These are phyloP conservation scores for Hortaea werneckii DNA, from an alignment of 2,329 filamentous ascomycete species.

Conservation along the genomic window DNA sequence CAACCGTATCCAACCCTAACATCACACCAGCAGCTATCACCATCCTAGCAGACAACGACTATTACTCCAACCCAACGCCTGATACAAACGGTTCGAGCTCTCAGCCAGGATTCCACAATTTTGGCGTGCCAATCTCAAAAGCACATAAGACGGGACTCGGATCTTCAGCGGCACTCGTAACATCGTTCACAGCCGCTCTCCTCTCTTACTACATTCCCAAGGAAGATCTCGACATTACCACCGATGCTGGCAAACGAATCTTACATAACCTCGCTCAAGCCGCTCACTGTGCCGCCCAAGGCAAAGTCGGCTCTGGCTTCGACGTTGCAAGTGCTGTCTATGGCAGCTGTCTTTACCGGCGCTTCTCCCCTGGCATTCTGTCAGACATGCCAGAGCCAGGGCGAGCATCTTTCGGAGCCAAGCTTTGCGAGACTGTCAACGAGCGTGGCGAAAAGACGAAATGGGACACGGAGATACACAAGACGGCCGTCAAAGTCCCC, in stretches of 20 bases:
- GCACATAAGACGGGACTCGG: conserved; percentile 95
- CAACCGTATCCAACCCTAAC: conserved; percentile 37
- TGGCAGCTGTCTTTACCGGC: conserved; percentile 78
- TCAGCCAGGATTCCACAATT: conserved; percentile 57
- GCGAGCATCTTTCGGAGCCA: conserved; percentile 53
- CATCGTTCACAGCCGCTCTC: conserved; percentile 68
- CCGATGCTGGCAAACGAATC: conserved; percentile 44
- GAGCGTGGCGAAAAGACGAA: conserved; percentile 36
- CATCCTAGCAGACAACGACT: conserved; percentile 90
- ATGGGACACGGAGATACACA: conserved; percentile 74
- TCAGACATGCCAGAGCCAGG: conserved; percentile 56
- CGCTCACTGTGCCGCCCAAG: conserved; percentile 89
- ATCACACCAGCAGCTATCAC: conserved; percentile 65
- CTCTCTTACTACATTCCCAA: conserved; percentile 63
- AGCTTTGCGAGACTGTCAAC: conserved; percentile 57
- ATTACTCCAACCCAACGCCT: conserved; percentile 67
- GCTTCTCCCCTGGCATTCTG: conserved; percentile 78
- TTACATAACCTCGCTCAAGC: conserved; percentile 92
- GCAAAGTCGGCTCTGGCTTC: conserved; percentile 92
- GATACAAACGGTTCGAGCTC: conserved; percentile 15
- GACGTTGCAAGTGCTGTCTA: conserved; percentile 90
- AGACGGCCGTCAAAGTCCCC: conserved; percentile 62
- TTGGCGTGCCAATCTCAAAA: conserved; percentile 61
- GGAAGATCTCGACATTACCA: conserved; percentile 45
- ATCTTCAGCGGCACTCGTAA: conserved; percentile 88